Evolutionary conservation across 768 basidiomycete genomes (phyloP).

Genomic region (Lactarius quietus): DNA sequence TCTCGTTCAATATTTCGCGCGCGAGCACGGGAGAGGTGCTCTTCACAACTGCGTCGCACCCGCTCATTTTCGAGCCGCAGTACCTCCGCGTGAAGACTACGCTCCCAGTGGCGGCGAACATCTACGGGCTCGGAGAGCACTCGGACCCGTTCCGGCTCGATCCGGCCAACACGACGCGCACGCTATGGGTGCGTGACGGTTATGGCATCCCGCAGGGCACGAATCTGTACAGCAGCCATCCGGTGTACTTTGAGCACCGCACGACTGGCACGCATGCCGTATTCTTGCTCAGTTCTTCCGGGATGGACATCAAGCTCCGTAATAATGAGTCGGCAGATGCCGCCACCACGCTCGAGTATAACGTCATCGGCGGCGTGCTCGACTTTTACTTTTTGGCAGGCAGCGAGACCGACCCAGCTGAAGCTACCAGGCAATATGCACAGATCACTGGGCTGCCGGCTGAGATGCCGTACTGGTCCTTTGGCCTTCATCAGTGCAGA

Average conservation of each 20-base stretch:
- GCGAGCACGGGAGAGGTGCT: slow-evolving; percentile 48
- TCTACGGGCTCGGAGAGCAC: slow-evolving; percentile 79
- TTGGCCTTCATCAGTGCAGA: slow-evolving; percentile 70
- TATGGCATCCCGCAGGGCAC: slow-evolving; percentile 53
- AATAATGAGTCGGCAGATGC: slow-evolving; percentile 31
- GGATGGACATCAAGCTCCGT: slow-evolving; percentile 70
- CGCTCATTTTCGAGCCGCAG: slow-evolving; percentile 73
- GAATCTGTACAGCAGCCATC: slow-evolving; percentile 72
- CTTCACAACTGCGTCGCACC: slow-evolving; percentile 56
- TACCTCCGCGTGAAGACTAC: slow-evolving; percentile 68
- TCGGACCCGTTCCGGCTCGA: slow-evolving; percentile 60
- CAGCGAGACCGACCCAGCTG: slow-evolving; percentile 52
- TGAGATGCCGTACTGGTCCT: slow-evolving; percentile 71
- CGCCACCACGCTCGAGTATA: slow-evolving; percentile 58
- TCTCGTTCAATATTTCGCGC: slow-evolving; percentile 57
- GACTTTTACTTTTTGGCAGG: slow-evolving; percentile 80
- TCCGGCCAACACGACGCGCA: slow-evolving; percentile 39
- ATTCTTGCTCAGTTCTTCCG: slow-evolving; percentile 66
- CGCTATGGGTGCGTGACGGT: slow-evolving; percentile 65
- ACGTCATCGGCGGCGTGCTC: slow-evolving; percentile 70
- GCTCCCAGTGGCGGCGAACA: slow-evolving; percentile 58
- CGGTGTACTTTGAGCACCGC: slow-evolving; percentile 70
- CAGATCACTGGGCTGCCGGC: slow-evolving; percentile 62
- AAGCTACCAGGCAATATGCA: slow-evolving; percentile 65
- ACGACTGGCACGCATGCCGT: slow-evolving; percentile 63